Conservation (phyloP, 225 moss, liverwort and hornwort species). For the Bryum argenteum region DNA sequence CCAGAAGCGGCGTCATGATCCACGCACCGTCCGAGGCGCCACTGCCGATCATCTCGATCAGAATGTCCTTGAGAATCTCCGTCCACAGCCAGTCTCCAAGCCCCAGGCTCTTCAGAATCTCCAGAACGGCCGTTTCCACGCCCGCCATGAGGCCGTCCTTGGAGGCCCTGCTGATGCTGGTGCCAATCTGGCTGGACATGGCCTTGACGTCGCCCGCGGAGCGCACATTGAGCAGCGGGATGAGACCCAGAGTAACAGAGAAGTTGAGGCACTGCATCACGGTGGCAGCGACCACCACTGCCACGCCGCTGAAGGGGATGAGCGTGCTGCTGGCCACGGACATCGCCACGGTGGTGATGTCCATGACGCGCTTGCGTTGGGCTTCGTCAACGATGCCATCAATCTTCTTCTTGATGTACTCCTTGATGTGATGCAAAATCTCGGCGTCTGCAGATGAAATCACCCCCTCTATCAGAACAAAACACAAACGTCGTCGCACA, state of each 20-base stretch:
- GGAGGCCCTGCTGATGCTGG: constrained; percentile 34
- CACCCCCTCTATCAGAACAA: not conserved
- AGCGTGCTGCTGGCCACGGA: constrained; percentile 38
- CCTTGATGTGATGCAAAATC: constrained; percentile 27
- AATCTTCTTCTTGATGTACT: constrained; percentile 36
- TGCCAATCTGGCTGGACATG: constrained; percentile 44
- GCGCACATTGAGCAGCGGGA: constrained; percentile 47
- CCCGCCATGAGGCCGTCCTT: constrained; percentile 43
- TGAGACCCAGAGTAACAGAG: constrained; percentile 42
- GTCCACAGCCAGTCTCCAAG: constrained; percentile 48
- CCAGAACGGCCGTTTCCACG: constrained; percentile 46
- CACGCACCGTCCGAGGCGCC: constrained; percentile 37
- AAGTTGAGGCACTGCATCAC: constrained; percentile 56
- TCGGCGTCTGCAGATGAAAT: constrained; percentile 25
- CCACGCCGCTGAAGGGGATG: constrained; percentile 55
- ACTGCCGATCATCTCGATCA: constrained; percentile 35
- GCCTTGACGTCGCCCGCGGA: constrained; percentile 34
- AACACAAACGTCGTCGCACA: no score
- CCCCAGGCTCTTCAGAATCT: constrained; percentile 32
- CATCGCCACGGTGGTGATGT: constrained; percentile 34
- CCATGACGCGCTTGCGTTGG: constrained; percentile 50
- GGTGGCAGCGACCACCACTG: constrained; percentile 53
- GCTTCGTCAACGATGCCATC: constrained; percentile 35
- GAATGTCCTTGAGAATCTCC: constrained; percentile 40
- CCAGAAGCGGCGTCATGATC: constrained; percentile 45